Percentiles rank a stretch among this genome's conserved stretches.
These are phyloP conservation scores for Linum trigynum DNA, from an alignment of 345 rosid genomes.

Conservation along the genomic window DNA sequence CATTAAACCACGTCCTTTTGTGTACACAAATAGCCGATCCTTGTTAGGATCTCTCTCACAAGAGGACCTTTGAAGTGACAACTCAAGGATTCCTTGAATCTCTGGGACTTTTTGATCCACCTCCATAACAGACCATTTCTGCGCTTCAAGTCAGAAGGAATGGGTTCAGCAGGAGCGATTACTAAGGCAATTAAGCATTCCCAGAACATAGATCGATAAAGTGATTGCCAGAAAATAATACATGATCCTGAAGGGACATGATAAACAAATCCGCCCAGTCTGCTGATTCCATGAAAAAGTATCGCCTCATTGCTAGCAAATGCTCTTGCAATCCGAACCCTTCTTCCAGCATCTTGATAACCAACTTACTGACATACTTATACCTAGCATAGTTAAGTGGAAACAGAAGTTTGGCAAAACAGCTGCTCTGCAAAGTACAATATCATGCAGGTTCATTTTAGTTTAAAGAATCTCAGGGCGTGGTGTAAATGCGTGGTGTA, in stretches of 20 bases:
- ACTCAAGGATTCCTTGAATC: conserved; percentile 76
- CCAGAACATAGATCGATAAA: conserved; percentile 16
- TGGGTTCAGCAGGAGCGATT: conserved; percentile 17
- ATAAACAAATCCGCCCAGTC: conserved; percentile 92
- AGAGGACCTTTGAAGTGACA: conserved; percentile 80
- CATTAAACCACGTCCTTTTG: conserved; percentile 37
- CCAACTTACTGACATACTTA: conserved; percentile 68
- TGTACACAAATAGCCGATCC: conserved; percentile 64
- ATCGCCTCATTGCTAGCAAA: conserved; percentile 64
- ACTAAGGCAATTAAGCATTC: conserved; percentile 13
- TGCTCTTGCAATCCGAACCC: conserved; percentile 83
- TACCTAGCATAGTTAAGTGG: conserved; percentile 60
- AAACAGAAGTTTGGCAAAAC: conserved; percentile 6
- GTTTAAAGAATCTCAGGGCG: conserved; percentile 19
- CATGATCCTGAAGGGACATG: conserved; percentile 70
- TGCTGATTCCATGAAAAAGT: conserved; percentile 81
- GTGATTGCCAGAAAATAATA: conserved; percentile 26
- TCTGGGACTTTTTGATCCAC: conserved; percentile 54
- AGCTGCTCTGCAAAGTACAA: conserved; percentile 1
- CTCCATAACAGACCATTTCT: conserved; percentile 61
- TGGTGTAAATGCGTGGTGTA: conserved; percentile 1
- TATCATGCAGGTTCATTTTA: neutral
- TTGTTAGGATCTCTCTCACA: conserved; percentile 64
- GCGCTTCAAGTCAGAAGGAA: conserved; percentile 20
- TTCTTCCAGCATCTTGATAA: conserved; percentile 81